phyloP scores from a whole-genome alignment of 1,284 basidiomycete species.

The Bjerkandera adusta region DNA sequence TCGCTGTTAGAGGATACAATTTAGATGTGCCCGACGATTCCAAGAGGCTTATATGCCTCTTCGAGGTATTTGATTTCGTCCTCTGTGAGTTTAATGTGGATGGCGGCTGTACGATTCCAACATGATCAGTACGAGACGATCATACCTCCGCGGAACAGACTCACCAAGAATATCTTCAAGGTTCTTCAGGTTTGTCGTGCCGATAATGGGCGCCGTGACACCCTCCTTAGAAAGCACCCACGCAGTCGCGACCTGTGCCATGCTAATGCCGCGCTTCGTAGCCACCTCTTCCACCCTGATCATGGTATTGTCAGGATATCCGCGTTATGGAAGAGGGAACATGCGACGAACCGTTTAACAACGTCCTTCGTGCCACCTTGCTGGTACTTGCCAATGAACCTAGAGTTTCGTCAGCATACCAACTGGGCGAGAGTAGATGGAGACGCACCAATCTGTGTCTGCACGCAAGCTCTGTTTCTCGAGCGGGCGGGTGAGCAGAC shows the following conservation, averaged over 20 bases:
- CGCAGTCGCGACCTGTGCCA: slow-evolving; percentile 57
- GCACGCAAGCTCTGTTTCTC: slow-evolving; percentile 3
- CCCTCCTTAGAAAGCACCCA: slow-evolving; percentile 42
- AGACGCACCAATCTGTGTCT: neutral
- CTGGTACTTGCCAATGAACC: neutral
- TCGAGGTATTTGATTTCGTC: slow-evolving; percentile 25
- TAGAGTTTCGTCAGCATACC: neutral
- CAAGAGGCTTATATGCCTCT: slow-evolving; percentile 18
- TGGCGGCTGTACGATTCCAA: slow-evolving; percentile 19
- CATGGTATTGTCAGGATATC: neutral
- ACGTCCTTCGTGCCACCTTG: neutral
- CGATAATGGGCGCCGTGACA: slow-evolving; percentile 54
- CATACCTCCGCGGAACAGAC: neutral
- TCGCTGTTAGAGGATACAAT: too few relatives aligned
- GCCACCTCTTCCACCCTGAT: slow-evolving; percentile 45
- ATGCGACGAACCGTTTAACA: slow-evolving; percentile 15
- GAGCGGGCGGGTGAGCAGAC: slow-evolving; percentile 34
- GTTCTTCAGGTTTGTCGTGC: slow-evolving; percentile 40
- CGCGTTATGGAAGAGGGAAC: neutral
- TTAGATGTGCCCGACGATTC: slow-evolving; percentile 17
- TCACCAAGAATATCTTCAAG: slow-evolving; percentile 9
- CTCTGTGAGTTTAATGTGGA: slow-evolving; percentile 34
- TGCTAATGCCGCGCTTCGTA: slow-evolving; percentile 45
- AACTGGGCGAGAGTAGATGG: neutral
- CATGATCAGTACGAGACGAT: neutral